Evolutionary conservation across 305 asterid genomes (phyloP).

Genomic region (Solanum aculeatissimum): DNA sequence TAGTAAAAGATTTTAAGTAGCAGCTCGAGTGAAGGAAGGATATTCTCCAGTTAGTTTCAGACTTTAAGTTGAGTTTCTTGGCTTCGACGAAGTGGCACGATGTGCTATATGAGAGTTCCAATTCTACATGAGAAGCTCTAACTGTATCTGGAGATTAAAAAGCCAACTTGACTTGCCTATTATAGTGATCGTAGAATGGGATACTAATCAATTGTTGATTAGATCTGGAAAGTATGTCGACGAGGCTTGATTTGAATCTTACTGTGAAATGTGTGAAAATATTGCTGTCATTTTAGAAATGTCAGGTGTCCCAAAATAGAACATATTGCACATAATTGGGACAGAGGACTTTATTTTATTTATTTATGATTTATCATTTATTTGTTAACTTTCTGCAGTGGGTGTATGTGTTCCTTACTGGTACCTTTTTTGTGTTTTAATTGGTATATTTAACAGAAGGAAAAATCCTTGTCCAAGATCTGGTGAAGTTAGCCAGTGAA

Average conservation of each 20-base stretch:
- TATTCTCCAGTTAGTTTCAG: not conserved
- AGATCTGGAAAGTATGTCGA: not conserved
- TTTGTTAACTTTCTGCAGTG: not conserved
- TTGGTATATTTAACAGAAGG: constrained; percentile 46
- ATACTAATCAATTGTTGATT: not conserved
- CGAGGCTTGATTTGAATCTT: not conserved
- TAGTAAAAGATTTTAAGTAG: not conserved
- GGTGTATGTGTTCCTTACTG: not conserved
- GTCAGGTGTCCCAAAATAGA: not conserved
- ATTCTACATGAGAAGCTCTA: not conserved
- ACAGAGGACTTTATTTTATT: not conserved
- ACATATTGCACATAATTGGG: not conserved
- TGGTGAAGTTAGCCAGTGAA: constrained; percentile 59
- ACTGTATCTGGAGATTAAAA: not conserved
- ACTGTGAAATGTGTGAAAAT: not conserved
- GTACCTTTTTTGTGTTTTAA: not conserved
- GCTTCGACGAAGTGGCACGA: not conserved
- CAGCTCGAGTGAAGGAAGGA: not conserved
- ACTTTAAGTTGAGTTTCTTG: not conserved
- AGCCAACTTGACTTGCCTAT: not conserved
- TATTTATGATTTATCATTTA: not conserved
- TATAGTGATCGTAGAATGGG: not conserved
- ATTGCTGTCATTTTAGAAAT: not conserved
- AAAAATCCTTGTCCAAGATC: constrained; percentile 86
- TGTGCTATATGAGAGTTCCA: not conserved